These are phyloP conservation scores for Aspergillus ustus DNA, from an alignment of 2,329 filamentous ascomycete genomes.

Conservation along the genomic window DNA sequence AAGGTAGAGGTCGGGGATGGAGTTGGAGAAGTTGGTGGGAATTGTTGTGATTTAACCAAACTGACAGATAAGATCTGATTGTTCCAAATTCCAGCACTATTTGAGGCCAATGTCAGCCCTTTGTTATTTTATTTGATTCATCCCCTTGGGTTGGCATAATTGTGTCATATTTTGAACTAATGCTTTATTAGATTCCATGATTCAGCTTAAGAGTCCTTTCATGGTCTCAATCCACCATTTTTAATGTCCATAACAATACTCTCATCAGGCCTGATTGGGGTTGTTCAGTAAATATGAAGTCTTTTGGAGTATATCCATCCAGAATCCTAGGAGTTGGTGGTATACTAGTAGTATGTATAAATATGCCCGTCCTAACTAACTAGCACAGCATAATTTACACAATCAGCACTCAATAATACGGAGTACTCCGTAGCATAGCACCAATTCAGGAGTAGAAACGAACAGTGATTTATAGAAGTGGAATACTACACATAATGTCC, in stretches of 20 bases:
- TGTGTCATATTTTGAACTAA: background rate
- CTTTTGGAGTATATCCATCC: too few relatives aligned
- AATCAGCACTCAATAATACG: background rate
- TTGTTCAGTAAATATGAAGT: background rate
- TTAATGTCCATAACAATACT: background rate
- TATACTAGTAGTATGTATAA: too few relatives aligned
- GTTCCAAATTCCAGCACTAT: background rate
- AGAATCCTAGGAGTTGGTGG: too few relatives aligned
- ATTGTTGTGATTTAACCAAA: background rate
- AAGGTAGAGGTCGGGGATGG: background rate
- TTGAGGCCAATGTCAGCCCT: background rate
- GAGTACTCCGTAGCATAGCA: too few relatives aligned
- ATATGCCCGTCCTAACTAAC: too few relatives aligned
- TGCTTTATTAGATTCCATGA: background rate
- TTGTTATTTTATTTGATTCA: background rate
- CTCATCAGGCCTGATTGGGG: background rate
- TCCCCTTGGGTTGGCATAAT: background rate
- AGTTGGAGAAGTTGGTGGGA: background rate
- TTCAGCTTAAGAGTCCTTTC: background rate
- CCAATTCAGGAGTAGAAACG: background rate
- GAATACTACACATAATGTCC: background rate
- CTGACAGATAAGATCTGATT: background rate
- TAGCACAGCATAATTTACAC: background rate
- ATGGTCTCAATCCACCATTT: background rate
- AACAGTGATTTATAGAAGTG: background rate